Percentiles rank a stretch among this genome's conserved stretches.
These are phyloP conservation scores for Annulohypoxylon truncatum DNA, from an alignment of 2,329 filamentous ascomycete species.

Conservation along the genomic window DNA sequence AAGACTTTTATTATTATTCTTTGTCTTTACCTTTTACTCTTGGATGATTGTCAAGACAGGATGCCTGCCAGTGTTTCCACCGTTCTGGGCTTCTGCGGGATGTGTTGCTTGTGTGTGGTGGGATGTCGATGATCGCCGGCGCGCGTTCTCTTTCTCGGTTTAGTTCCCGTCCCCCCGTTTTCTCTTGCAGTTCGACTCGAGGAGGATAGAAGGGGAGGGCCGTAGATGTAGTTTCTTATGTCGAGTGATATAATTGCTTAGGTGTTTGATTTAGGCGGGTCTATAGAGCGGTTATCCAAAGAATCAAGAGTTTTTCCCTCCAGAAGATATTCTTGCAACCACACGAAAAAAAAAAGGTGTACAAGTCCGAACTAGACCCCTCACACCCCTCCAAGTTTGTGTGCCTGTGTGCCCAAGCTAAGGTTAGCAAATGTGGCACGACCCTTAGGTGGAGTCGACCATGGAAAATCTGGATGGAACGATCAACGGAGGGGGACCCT, in stretches of 20 bases:
- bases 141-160: constrained; percentile 33
- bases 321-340: constrained; percentile 10
- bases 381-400: constrained; percentile 32
- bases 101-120: neutral
- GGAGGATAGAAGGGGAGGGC: neutral
- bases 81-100: neutral
- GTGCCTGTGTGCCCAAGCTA: constrained; percentile 25
- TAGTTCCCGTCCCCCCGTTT: constrained; percentile 32
- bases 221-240: neutral
- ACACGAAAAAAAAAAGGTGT: constrained; percentile 8
- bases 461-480: constrained; percentile 39
- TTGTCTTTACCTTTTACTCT: neutral
- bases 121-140: constrained; percentile 26
- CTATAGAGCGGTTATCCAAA: constrained; percentile 1
- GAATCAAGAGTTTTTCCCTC: neutral
- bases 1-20: neutral
- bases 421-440: constrained; percentile 34
- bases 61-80: neutral
- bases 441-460: constrained; percentile 34
- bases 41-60: neutral
- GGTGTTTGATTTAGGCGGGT: neutral
- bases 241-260: constrained; percentile 1
- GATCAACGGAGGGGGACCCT: constrained; percentile 39
- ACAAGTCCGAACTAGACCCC: neutral
- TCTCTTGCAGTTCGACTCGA: neutral